A percentile compares a stretch with the other conserved stretches of the same genome.
Conservation (phyloP, 345 rosid genomes). For the Hevea brasiliensis region DNA sequence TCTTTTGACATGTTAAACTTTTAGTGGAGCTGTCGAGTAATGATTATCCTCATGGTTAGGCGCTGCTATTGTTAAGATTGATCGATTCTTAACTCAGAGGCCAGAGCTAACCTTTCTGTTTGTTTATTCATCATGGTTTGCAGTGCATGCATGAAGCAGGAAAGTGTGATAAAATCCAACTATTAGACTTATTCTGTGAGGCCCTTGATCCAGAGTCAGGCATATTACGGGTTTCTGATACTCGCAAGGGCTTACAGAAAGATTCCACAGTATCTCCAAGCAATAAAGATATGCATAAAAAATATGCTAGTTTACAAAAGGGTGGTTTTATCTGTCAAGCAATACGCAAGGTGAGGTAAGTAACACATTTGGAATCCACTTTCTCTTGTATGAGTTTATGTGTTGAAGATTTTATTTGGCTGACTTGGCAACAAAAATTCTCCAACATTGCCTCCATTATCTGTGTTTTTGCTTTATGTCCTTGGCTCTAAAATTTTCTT, state of each 20-base stretch:
- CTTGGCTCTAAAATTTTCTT: too few species aligned
- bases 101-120: slow-evolving; percentile 18
- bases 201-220: slow-evolving; percentile 70
- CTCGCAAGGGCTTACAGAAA: slow-evolving; percentile 15
- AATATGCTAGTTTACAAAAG: slow-evolving; percentile 24
- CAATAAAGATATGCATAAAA: slow-evolving; percentile 16
- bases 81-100: slow-evolving; percentile 7
- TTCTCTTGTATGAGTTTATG: background rate
- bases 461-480: background rate
- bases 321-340: slow-evolving; percentile 46
- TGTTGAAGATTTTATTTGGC: background rate
- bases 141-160: slow-evolving; percentile 82
- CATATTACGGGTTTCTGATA: slow-evolving; percentile 32
- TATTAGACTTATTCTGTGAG: slow-evolving; percentile 83
- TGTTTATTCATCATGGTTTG: slow-evolving; percentile 22
- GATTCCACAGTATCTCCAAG: slow-evolving; percentile 27
- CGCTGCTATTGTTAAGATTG: slow-evolving; percentile 12
- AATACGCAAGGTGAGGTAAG: slow-evolving; percentile 68
- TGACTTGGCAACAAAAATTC: background rate
- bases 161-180: slow-evolving; percentile 51
- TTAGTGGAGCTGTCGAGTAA: background rate
- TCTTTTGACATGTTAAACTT: background rate
- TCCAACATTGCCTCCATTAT: background rate
- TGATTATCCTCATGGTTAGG: background rate
- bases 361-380: slow-evolving; percentile 13